phyloP scores from a whole-genome alignment of 441 rosid genomes.

The Aleurites moluccanus region DNA sequence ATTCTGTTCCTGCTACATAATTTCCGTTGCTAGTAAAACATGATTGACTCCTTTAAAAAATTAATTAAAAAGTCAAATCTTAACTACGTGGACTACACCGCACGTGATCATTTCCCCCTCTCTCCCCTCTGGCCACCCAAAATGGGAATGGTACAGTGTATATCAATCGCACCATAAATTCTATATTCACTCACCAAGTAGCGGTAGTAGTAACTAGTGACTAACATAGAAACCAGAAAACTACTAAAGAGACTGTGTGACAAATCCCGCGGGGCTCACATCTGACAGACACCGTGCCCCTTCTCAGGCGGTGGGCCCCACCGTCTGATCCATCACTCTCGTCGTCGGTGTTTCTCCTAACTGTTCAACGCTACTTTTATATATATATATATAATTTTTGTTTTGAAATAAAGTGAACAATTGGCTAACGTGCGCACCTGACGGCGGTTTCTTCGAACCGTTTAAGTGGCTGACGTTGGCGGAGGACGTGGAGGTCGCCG shows the following conservation, averaged over 20 bases:
- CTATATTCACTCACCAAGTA: conserved; percentile 26
- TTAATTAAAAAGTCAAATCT: background rate
- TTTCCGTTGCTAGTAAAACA: background rate
- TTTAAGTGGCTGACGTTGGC: conserved; percentile 72
- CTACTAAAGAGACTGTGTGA: conserved; percentile 8
- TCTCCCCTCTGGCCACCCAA: background rate
- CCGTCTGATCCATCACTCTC: conserved; percentile 40
- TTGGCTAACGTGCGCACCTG: conserved; percentile 49
- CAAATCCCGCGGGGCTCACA: conserved; percentile 25
- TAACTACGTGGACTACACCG: conserved; percentile 22
- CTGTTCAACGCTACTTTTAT: background rate
- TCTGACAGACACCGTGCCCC: conserved; percentile 34
- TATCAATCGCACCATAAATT: conserved; percentile 22
- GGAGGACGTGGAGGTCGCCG: conserved; percentile 96
- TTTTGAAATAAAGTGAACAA: conserved; percentile 9
- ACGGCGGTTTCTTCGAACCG: conserved; percentile 91
- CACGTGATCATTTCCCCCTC: conserved; percentile 18
- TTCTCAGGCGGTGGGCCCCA: conserved; percentile 40
- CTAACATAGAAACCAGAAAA: background rate
- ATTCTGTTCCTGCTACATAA: background rate
- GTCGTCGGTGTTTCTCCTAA: conserved; percentile 13
- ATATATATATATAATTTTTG: no score
- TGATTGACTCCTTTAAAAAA: background rate
- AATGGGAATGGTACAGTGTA: conserved; percentile 10
- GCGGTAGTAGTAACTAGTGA: no score